A percentile compares a stretch with the other conserved stretches of the same genome.
These are phyloP conservation scores for Juglanconis sp. DNA, from an alignment of 2,329 filamentous ascomycete species.

Conservation along the genomic window DNA sequence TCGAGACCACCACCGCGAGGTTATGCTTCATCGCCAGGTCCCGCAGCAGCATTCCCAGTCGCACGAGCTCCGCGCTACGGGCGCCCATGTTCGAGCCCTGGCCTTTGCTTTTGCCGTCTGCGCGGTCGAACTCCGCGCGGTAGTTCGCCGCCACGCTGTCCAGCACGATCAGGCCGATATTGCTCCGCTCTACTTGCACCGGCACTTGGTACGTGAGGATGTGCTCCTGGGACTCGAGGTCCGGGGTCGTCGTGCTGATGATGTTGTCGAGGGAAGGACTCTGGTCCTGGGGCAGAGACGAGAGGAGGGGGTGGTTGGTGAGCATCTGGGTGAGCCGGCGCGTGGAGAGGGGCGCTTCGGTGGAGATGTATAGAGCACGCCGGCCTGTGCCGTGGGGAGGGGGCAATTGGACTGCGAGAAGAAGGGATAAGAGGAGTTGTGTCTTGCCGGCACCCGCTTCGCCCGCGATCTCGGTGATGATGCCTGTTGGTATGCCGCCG, in stretches of 20 bases:
- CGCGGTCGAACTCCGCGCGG: constrained; percentile 78
- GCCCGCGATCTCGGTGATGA: constrained; percentile 84
- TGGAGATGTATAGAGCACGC: constrained; percentile 88
- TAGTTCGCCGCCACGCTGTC: constrained; percentile 97
- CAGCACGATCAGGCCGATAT: constrained; percentile 77
- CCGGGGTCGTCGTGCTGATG: constrained; percentile 76
- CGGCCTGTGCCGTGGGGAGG: constrained; percentile 67
- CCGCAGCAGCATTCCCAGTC: constrained; percentile 72
- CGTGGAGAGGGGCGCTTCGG: constrained; percentile 82
- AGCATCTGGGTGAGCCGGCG: constrained; percentile 79
- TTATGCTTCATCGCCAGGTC: constrained; percentile 70
- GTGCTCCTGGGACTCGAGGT: constrained; percentile 93
- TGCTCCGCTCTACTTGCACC: constrained; percentile 71
- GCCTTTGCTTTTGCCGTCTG: constrained; percentile 26
- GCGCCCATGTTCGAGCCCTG: constrained; percentile 63
- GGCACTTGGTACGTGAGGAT: constrained; percentile 92
- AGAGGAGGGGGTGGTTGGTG: constrained; percentile 59
- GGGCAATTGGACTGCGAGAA: constrained; percentile 80
- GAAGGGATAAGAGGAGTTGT: constrained; percentile 81
- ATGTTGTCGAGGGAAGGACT: constrained; percentile 70
- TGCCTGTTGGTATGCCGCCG: constrained; percentile 77
- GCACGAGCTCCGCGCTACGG: constrained; percentile 72
- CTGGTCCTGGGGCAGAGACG: constrained; percentile 24
- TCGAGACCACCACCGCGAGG: constrained; percentile 85
- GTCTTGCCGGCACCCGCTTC: constrained; percentile 96